A percentile compares a stretch with the other conserved stretches of the same genome.
Evolutionary conservation across 306 rosid genomes (phyloP).

Genomic region (Morella rubra): DNA sequence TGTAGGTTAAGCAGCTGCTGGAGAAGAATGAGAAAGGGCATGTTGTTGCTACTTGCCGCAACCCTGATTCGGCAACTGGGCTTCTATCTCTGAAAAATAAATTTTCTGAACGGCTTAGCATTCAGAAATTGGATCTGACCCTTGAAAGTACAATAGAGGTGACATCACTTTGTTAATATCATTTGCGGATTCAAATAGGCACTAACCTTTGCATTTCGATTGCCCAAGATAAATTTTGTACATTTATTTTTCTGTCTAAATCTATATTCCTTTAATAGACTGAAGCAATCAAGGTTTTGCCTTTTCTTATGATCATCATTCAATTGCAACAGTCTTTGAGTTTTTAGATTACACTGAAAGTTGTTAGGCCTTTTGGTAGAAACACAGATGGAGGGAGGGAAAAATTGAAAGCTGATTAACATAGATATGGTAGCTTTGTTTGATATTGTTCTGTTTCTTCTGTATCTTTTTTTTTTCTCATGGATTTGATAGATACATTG

Average conservation of each 20-base stretch:
- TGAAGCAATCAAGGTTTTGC: not conserved
- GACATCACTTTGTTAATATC: conserved; percentile 4
- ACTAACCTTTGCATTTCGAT: not conserved
- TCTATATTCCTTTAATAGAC: not conserved
- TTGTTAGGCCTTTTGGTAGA: not conserved
- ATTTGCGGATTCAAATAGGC: not conserved
- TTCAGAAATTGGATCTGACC: conserved; percentile 69
- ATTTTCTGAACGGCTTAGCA: conserved; percentile 58
- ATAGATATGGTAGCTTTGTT: no score
- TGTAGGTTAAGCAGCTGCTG: conserved; percentile 77
- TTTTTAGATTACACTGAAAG: not conserved
- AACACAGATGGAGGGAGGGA: not conserved
- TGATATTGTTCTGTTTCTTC: no score
- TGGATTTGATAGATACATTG: not conserved
- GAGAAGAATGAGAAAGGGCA: conserved; percentile 73
- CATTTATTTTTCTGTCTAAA: not conserved
- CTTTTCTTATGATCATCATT: not conserved
- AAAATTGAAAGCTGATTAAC: not conserved
- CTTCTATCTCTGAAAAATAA: conserved; percentile 59
- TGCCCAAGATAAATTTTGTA: not conserved
- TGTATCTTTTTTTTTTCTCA: not conserved
- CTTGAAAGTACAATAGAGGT: conserved; percentile 87
- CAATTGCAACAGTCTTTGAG: not conserved
- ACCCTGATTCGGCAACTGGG: conserved; percentile 65
- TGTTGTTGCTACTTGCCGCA: conserved; percentile 85